A percentile compares a stretch with the other conserved stretches of the same genome.
Evolutionary conservation across 148 eudicot species (phyloP).

Genomic region (Oxyria digyna): DNA sequence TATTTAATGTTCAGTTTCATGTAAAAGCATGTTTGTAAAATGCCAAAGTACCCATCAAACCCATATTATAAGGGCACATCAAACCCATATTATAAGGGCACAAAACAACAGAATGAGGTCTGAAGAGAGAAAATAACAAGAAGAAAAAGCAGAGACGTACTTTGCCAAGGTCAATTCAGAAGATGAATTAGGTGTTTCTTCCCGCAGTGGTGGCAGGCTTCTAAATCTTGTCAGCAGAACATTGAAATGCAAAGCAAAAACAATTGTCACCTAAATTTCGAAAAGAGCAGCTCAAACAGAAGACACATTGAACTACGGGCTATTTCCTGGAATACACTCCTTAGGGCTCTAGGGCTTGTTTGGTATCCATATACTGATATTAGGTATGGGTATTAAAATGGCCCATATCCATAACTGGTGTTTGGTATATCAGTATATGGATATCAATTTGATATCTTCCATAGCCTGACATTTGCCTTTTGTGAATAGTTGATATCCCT

Average conservation of each 20-base stretch:
- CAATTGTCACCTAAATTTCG: neutral
- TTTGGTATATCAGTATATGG: no score
- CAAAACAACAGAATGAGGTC: neutral
- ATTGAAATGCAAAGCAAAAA: constrained; percentile 21
- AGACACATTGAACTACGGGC: neutral
- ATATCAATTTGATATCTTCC: no score
- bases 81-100: neutral
- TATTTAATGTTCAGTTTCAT: neutral
- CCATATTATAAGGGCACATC: neutral
- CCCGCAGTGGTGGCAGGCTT: constrained; percentile 82
- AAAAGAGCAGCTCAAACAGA: neutral
- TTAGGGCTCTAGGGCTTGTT: neutral
- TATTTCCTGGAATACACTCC: neutral
- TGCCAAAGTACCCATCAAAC: constrained; percentile 35
- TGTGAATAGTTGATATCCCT: no score
- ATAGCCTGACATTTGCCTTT: no score
- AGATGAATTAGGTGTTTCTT: constrained; percentile 53
- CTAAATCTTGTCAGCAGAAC: constrained; percentile 55
- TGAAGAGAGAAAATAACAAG: neutral
- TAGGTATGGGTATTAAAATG: no score
- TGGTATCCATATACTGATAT: no score
- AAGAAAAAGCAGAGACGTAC: constrained; percentile 21
- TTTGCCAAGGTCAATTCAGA: constrained; percentile 77
- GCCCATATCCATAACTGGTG: no score
- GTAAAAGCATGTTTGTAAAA: neutral